Evolutionary conservation across 1,284 basidiomycete species (phyloP).

Genomic region (Mycosarcoma mackinlayi): DNA sequence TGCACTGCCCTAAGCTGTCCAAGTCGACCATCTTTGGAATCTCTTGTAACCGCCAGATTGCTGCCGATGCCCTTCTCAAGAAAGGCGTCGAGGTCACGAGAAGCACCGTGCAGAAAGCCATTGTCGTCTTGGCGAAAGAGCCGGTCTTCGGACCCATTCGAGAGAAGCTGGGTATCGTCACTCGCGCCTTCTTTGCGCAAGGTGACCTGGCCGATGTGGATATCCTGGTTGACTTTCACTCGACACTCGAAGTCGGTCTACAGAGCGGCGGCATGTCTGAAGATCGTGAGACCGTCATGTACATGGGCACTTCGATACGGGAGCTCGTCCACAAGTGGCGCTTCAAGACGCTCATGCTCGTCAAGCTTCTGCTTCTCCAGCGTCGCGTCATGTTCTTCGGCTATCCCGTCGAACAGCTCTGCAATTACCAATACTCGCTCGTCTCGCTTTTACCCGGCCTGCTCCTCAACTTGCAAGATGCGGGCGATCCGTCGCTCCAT

Average conservation of each 20-base stretch:
- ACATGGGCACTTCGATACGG: slow-evolving; percentile 91
- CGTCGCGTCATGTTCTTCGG: slow-evolving; percentile 88
- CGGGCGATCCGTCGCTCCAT: slow-evolving; percentile 87
- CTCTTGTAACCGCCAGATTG: slow-evolving; percentile 88
- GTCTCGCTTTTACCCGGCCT: slow-evolving; percentile 73
- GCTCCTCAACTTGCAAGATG: slow-evolving; percentile 87
- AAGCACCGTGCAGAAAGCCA: slow-evolving; percentile 96
- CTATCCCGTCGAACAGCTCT: slow-evolving; percentile 93
- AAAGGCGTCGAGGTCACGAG: slow-evolving; percentile 89
- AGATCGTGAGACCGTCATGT: slow-evolving; percentile 71
- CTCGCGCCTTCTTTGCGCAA: slow-evolving; percentile 70
- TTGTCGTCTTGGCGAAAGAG: slow-evolving; percentile 84
- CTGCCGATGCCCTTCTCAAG: slow-evolving; percentile 81
- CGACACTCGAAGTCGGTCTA: slow-evolving; percentile 64
- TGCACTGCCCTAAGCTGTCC: slow-evolving; percentile 69
- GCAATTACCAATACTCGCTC: slow-evolving; percentile 96
- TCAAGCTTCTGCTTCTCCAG: slow-evolving; percentile 93
- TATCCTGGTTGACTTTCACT: slow-evolving; percentile 67
- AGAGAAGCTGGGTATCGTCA: slow-evolving; percentile 96
- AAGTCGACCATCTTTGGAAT: slow-evolving; percentile 54
- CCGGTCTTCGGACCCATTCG: slow-evolving; percentile 71
- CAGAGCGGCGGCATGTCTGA: slow-evolving; percentile 48
- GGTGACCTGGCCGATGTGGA: slow-evolving; percentile 62
- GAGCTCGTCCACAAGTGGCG: slow-evolving; percentile 94
- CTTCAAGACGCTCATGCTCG: slow-evolving; percentile 88